phyloP scores from a whole-genome alignment of 495 filamentous ascomycete genomes.

The Aspergillus taichungensis region DNA sequence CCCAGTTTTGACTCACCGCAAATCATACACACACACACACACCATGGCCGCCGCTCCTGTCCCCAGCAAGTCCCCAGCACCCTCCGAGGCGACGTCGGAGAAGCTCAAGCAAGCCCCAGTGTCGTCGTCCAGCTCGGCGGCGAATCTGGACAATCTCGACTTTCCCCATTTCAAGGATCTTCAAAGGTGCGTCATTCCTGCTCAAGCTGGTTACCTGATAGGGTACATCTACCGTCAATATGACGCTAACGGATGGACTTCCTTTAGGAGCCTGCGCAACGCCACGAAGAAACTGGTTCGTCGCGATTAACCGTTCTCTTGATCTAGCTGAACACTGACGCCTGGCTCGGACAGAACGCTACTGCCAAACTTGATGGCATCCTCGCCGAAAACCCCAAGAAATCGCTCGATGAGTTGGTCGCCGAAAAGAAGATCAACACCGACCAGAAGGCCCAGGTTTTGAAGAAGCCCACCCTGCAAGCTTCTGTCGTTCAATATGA shows the following conservation, averaged over 20 bases:
- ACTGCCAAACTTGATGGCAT: constrained; percentile 71
- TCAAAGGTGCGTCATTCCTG: constrained; percentile 56
- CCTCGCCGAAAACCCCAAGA: constrained; percentile 64
- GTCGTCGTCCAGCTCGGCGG: constrained; percentile 22
- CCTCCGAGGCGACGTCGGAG: constrained; percentile 28
- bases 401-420: constrained; percentile 78
- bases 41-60: constrained; percentile 34
- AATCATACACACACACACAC: constrained; percentile 18
- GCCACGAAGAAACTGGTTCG: constrained; percentile 81
- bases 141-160: constrained; percentile 51
- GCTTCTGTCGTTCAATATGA: constrained; percentile 64
- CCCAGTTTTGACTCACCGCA: too few species aligned
- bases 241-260: constrained; percentile 3
- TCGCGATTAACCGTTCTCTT: constrained; percentile 6
- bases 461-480: constrained; percentile 84
- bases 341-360: constrained; percentile 46
- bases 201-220: neutral
- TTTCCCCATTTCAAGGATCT: constrained; percentile 75
- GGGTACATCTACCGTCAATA: neutral
- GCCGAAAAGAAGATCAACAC: constrained; percentile 74
- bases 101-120: constrained; percentile 31
- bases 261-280: constrained; percentile 68
- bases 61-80: constrained; percentile 15
- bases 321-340: constrained; percentile 3
- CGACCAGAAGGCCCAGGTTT: constrained; percentile 81